Evolutionary conservation across 257 asterid species (phyloP), one percentile per base, ranked within the genome.

Genomic region (Solanum boliviense): DNA sequence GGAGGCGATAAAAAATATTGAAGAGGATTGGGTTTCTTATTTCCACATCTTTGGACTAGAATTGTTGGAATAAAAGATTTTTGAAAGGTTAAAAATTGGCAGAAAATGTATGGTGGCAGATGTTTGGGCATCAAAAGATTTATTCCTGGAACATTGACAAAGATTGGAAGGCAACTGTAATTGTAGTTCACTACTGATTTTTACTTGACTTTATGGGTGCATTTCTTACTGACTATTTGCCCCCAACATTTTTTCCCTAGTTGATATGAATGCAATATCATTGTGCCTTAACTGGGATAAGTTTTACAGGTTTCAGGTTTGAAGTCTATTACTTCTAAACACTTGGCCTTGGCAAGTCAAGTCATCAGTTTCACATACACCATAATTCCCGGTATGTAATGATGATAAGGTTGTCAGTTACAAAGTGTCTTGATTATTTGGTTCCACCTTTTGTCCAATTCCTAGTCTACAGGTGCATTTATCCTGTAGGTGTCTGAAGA

Each of bases 271-370:
- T 78, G 84, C 36, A 41, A 25, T 78, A 78, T 41, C 84, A 25
- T 13, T 41, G 60, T 78, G 39, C 39, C 76, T 72, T 87, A 87
- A 74, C 87, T 89, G 92, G 84, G 31, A 27, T 31, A 71, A 71
- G 81, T 41, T 46, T 74, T 91, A 85, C 96, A 97, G 99, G 99
- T 97, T 89, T 95, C 99, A 89, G 99, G 98, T 90, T 93, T 97
- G 96, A 95, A 93, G 92, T 97, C 99, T 91, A 97, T 97, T 88
- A 97, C 99, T 86, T 96, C 99, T 87, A 95, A 97, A 92, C 98
- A 97, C 93, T 91, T 97, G 92, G 99, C 99, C 87, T 92, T 97
- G 98, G 98, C 99, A 85, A 97, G 99, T 91, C 99, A 97, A 91
- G 99, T 95, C 88, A 94, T 97, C 89, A 95, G 98, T 91, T 95